A percentile compares a stretch with the other conserved stretches of the same genome.
Evolutionary conservation across 2,329 filamentous ascomycete species (phyloP).

Genomic region (Nemania sp.): DNA sequence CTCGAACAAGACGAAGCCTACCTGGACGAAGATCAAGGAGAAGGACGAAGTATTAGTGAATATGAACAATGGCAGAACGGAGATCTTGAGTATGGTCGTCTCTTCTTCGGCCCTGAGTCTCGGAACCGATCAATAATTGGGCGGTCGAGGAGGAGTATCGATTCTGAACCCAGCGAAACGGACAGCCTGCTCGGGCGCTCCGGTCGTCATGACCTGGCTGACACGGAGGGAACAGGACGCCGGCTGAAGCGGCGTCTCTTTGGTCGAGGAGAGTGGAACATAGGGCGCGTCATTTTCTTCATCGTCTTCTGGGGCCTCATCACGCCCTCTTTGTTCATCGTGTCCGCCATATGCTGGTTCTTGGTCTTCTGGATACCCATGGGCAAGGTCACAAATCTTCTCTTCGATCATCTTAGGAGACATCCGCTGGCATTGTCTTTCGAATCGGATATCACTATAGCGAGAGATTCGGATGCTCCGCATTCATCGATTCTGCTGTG

Average conservation of each 20-base stretch:
- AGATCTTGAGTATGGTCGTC: constrained; percentile 89
- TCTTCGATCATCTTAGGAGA: constrained; percentile 88
- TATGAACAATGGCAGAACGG: constrained; percentile 99
- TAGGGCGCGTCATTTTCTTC: constrained; percentile 94
- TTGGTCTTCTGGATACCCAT: constrained; percentile 98
- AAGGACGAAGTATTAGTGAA: constrained; percentile 95
- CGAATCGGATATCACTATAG: constrained; percentile 79
- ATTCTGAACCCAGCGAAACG: constrained; percentile 81
- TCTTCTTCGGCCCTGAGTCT: constrained; percentile 86
- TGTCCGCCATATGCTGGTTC: constrained; percentile 91
- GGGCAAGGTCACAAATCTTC: constrained; percentile 88
- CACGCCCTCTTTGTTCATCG: constrained; percentile 80
- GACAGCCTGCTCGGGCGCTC: constrained; percentile 79
- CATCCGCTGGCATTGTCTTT: constrained; percentile 93
- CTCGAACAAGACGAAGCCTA: constrained; percentile 94
- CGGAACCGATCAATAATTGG: constrained; percentile 79
- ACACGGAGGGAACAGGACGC: constrained; percentile 40
- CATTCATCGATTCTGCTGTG: constrained; percentile 89
- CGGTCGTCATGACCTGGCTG: constrained; percentile 52
- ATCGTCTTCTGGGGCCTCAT: constrained; percentile 93
- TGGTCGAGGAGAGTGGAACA: constrained; percentile 92
- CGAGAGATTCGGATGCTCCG: constrained; percentile 69
- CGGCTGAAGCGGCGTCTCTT: constrained; percentile 82
- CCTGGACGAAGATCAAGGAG: constrained; percentile 89
- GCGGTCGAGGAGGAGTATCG: constrained; percentile 82